Percentiles rank a stretch among this genome's conserved stretches.
Conservation (phyloP, 2,329 filamentous ascomycete genomes). For the Talaromyces sp. region DNA sequence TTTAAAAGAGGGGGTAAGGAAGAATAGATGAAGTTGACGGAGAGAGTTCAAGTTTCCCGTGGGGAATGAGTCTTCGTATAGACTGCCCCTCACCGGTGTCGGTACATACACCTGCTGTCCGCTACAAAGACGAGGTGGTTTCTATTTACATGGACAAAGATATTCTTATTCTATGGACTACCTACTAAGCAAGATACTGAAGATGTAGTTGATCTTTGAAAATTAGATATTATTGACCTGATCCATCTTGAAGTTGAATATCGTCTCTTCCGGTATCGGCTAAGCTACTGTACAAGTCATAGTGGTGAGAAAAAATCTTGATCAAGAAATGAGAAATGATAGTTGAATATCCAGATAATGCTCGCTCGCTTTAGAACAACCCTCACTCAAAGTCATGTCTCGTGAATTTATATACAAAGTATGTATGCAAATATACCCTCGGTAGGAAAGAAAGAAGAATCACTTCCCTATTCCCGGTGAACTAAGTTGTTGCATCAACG, state of each 20-base stretch:
- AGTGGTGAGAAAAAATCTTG: background rate
- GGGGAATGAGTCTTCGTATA: background rate
- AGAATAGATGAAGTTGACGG: background rate
- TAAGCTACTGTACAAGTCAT: background rate
- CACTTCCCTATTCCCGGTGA: background rate
- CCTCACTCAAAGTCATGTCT: slow-evolving; percentile 1
- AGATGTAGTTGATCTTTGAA: background rate
- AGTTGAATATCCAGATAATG: background rate
- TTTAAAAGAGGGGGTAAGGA: background rate
- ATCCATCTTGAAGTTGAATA: background rate
- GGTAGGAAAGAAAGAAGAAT: background rate
- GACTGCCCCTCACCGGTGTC: slow-evolving; percentile 9
- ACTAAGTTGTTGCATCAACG: slow-evolving; percentile 60
- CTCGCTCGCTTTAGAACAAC: background rate
- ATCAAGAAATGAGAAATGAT: background rate
- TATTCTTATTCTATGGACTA: too few species aligned
- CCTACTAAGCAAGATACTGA: background rate
- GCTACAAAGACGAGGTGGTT: too few species aligned
- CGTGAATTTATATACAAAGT: slow-evolving; percentile 3
- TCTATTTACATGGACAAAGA: too few species aligned
- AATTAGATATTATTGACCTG: background rate
- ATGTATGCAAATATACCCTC: background rate
- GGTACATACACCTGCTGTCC: too few species aligned
- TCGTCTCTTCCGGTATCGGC: background rate
- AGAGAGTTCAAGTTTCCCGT: slow-evolving; percentile 7